Evolutionary conservation across 2,329 filamentous ascomycete genomes (phyloP).

Genomic region (Ceratocystis albifundus): DNA sequence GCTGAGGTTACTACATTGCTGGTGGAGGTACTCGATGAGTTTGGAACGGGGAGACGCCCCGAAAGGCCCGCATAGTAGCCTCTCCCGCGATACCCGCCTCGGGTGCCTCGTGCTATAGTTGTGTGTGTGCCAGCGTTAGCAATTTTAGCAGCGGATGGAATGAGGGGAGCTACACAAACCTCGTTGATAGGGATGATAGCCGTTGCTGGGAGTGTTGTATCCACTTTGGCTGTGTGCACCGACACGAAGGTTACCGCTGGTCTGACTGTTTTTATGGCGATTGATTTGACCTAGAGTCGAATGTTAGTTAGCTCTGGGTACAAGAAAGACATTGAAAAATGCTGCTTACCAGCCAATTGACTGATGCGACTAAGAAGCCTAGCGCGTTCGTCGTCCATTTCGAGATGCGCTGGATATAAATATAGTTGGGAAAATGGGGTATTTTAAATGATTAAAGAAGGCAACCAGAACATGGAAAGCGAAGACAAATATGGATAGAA

Average conservation of each 20-base stretch:
- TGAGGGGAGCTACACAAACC: slow-evolving; percentile 24
- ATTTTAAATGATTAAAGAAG: background rate
- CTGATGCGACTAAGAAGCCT: slow-evolving; percentile 45
- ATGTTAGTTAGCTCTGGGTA: slow-evolving; percentile 26
- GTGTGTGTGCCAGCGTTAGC: background rate
- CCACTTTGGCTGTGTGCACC: background rate
- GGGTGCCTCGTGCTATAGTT: slow-evolving; percentile 25
- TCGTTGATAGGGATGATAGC: slow-evolving; percentile 29
- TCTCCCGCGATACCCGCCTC: slow-evolving; percentile 29
- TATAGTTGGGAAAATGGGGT: background rate
- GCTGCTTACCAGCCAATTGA: slow-evolving; percentile 37
- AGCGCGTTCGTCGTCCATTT: slow-evolving; percentile 36
- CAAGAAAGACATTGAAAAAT: slow-evolving; percentile 11
- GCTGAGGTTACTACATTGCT: slow-evolving; percentile 27
- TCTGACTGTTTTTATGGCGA: slow-evolving; percentile 57
- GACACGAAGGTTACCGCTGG: slow-evolving; percentile 27
- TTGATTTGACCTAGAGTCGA: slow-evolving; percentile 60
- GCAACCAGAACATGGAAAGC: background rate
- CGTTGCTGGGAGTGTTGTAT: slow-evolving; percentile 6
- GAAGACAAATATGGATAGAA: background rate
- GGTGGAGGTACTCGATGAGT: slow-evolving; percentile 28
- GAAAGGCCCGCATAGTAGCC: slow-evolving; percentile 24
- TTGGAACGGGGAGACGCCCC: slow-evolving; percentile 21
- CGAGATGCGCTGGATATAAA: slow-evolving; percentile 29
- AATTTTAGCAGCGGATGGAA: background rate